A percentile compares a stretch with the other conserved stretches of the same genome.
Evolutionary conservation across 768 basidiomycete species (phyloP).

Genomic region (Tubosaeta sp.): DNA sequence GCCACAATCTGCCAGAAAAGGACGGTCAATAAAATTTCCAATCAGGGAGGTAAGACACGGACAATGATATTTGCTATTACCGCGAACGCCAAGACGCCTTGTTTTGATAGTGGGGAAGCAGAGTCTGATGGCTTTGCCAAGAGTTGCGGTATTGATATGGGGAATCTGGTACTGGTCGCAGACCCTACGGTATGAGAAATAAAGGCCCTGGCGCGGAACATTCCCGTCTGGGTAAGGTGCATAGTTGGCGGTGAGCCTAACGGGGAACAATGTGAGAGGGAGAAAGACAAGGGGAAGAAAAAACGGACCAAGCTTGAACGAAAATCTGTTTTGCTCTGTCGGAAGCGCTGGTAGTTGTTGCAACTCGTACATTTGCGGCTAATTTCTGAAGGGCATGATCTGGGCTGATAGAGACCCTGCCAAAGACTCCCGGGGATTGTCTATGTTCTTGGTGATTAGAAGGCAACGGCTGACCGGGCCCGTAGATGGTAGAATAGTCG

Average conservation of each 20-base stretch:
- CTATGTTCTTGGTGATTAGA: slow-evolving; percentile 41
- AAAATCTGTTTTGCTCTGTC: slow-evolving; percentile 91
- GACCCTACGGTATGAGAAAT: slow-evolving; percentile 87
- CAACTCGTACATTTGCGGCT: slow-evolving; percentile 81
- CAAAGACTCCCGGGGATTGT: slow-evolving; percentile 70
- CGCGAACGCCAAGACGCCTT: slow-evolving; percentile 84
- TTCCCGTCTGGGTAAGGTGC: slow-evolving; percentile 90
- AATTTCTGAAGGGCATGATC: slow-evolving; percentile 83
- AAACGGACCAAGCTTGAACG: slow-evolving; percentile 81
- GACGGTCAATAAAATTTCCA: slow-evolving; percentile 28
- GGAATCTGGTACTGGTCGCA: slow-evolving; percentile 92
- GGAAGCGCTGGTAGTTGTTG: slow-evolving; percentile 87
- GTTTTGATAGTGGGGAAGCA: slow-evolving; percentile 97
- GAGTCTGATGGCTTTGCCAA: slow-evolving; percentile 90
- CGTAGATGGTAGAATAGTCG: slow-evolving; percentile 70
- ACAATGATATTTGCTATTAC: slow-evolving; percentile 98
- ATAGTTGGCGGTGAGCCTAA: slow-evolving; percentile 86
- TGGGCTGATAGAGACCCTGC: slow-evolving; percentile 68
- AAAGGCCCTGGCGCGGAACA: slow-evolving; percentile 89
- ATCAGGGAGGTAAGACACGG: slow-evolving; percentile 37
- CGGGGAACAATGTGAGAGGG: slow-evolving; percentile 13
- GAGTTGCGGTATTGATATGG: slow-evolving; percentile 92
- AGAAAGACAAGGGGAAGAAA: slow-evolving; percentile 15
- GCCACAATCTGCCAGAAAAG: slow-evolving; percentile 66
- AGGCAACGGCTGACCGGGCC: slow-evolving; percentile 37